Evolutionary conservation across 441 rosid genomes (phyloP), one percentile per base, ranked within the genome.

Genomic region (Gossypium schwendimanii): DNA sequence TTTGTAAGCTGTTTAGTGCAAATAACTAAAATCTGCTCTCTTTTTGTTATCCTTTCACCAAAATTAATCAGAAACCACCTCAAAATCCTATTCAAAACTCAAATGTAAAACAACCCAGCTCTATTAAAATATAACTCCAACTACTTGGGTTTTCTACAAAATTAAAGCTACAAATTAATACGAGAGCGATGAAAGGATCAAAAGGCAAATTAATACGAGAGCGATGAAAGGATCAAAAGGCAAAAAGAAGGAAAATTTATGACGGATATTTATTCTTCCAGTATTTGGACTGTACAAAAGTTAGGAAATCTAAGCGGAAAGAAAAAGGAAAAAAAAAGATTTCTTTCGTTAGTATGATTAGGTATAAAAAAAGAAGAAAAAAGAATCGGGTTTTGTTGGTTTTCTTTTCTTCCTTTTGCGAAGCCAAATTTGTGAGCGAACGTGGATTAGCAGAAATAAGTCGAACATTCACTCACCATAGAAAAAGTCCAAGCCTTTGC

Each of bases 361-460:
- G 55, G 52, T 31, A 74, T 21, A n/a, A 23, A 10, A 24, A 36
- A 1, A n/a, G 6, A 1, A n/a, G 6, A 44, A 9, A 74, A 74
- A 23, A 28, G 72, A 70, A 4, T 49, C 23, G 78, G 71, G 53
- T 65, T 23, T 18, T 33, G 73, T n/a, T 14, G 52, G 10, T 60
- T 70, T 77, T 74, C 69, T 81, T 73, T 79, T 77, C 62, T 58
- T 81, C 57, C 82, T 78, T 65, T 58, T 76, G 62, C 79, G 85
- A 58, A 76, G 62, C 72, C 83, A 83, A 76, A 82, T 79, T 79
- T 72, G 76, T 63, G 86, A 83, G 36, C 81, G 80, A 55, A 78
- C 63, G 63, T 71, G 81, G 55, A 78, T 73, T 70, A 78, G 67
- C 79, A 83, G 17, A 74, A 83, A 76, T 20, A 64, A 79, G 65